Base-by-base conservation (phyloP, 192 early-diverging fungal species). In the Spinellus fusiger region DNA sequence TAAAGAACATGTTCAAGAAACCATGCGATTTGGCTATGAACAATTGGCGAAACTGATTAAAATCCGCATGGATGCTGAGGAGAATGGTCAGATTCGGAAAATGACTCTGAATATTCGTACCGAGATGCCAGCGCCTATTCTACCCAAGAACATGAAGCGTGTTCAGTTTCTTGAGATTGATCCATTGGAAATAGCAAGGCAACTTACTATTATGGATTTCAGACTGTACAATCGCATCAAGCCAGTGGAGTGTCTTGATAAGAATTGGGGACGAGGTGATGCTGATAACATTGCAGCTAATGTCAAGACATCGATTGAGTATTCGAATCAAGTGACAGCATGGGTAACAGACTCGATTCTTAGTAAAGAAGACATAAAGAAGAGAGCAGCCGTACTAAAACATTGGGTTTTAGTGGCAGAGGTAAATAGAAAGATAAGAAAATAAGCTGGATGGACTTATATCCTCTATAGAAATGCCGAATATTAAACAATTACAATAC, bases 141-240 rank as follows among this genome's bases (percentile, higher is more conserved):
- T 91, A 49, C 92, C 94, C 5, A 81, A 84, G 62, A 87, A 85
- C 58, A 73, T 93, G 53, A 79, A 86, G 49, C 79, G 82, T 48
- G 73, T 96, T 66, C 81, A 80, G 56, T 83, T 96, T 38, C 69
- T 93, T 62, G 94, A 98, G 46, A 66, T 98, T 26, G 89, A 95
- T 59, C 88, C 94, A 9, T 73, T 90, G 26, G 95, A 98, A 73
- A 77, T 96, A n/a, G 95, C 95, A 0, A 83, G 95, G n/a, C 95
- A 98, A 78, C 78, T 98, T 59, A 98, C 95, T 3, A 78, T 98
- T 34, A 86, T 93, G 82, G 93, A 94, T 68, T 85, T 80, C 10
- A 74, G 77, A 34, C 65, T 88, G 26, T 96, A 87, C 64, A 85
- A 82, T 66, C 82, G 84, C 68, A 89, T 98, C 69, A 80, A 87